Evolutionary conservation across 306 rosid genomes (phyloP), one percentile per base, ranked within the genome.

Genomic region (Sechiopsis laciniata): DNA sequence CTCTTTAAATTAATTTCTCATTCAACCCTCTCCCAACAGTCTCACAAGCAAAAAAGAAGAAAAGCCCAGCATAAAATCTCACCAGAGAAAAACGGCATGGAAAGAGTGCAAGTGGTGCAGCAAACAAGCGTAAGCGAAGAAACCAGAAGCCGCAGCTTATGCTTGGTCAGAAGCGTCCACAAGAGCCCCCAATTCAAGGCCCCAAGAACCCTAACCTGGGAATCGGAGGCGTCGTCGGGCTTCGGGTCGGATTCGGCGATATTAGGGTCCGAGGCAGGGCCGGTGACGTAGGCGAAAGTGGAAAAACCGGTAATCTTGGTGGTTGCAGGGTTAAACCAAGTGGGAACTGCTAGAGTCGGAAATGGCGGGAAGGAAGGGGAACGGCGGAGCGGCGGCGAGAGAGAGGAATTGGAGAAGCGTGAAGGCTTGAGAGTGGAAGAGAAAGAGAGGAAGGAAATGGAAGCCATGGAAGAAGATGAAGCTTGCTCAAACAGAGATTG

Each of bases 11-110:
- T 1, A 26, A 26, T 1, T 26, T 2, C 29, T 26, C 29, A 26
- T 26, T 2, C 29, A 26, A 26, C 1, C 29, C 1, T 2, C 29
- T 26, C 29, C 10, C 1, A 75, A 48, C 78, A 66, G 75, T 75
- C 50, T 50, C 59, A 19, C 14, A 16, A 6, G 7, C 46, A 6
- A 40, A 40, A 40, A 40, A 8, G 10, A 42, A 42, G 11, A 14
- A 10, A 45, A 63, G 29, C 29, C 13, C 4, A 8, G 5, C 22
- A 20, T 7, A 54, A 42, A 42, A 42, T 42, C 11, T 12, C 55
- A 94, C 98, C 98, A 6, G 97, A 90, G 63, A 81, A 86, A 26
- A 90, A 73, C 53, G 98, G 97, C 97, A 94, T 90, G 7, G 99
- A 94, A n/a, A 94, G 91, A 64, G 99, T 94, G 73, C 97, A 94